Evolutionary conservation across 2,329 filamentous ascomycete species (phyloP), one percentile per base, ranked within the genome.

Genomic region (Botrytis cinerea): DNA sequence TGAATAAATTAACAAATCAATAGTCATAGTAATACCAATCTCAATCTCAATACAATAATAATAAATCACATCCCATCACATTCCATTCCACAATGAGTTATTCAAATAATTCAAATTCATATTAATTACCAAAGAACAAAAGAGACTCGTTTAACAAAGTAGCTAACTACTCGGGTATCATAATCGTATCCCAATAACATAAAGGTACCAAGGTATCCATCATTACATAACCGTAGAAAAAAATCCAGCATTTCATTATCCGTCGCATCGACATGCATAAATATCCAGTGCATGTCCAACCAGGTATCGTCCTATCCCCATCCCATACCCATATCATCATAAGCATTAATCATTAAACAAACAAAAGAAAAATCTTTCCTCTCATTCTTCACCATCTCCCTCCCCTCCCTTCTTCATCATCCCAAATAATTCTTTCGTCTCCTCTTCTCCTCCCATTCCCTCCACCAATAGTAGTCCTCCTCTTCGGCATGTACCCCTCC

Each of bases 391-490:
- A 59, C 48, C 70, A 59, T 28, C 70, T 59, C n/a, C 70, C 70
- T n/a, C 70, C 51, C 32, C 70, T 66, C 3, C 70, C 61, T 28
- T 66, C 70, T 12, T 48, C 70, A 32, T 72, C 70, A 59, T 46
- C 69, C 69, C 69, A 72, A 46, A 72, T 38, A 38, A 72, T 72
- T 46, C 70, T 72, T 40, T 72, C 70, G 4, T 71, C 70, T 1
- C 45, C 48, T 25, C 70, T 67, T 10, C n/a, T n/a, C 43, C 70
- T 16, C 28, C 62, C 32, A 35, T 38, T 38, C 4, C 46, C 70
- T 9, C 40, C 28, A 10, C 64, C 46, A 20, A 51, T 38, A 20
- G 70, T 72, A 43, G 43, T 57, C 38, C 70, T 72, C 14, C 70
- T 72, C 61, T 67, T 72, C 16, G 70, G 70, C n/a, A 28, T 22